Evolutionary conservation across 2,329 filamentous ascomycete species (phyloP).

Genomic region (Geosmithia flava): DNA sequence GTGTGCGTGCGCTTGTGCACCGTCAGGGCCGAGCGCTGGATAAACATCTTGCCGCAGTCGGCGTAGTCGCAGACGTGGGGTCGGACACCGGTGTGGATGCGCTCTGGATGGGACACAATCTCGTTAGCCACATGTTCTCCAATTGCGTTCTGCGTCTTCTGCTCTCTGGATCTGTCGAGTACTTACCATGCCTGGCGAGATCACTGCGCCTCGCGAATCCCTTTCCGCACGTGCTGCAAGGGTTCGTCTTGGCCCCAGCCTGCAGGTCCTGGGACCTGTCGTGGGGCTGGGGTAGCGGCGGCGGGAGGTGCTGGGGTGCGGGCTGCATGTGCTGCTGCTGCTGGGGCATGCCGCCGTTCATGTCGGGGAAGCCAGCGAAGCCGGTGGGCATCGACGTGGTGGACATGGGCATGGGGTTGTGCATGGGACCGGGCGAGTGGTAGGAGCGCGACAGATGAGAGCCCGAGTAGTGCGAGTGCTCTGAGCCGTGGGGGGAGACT

Average conservation of each 20-base stretch:
- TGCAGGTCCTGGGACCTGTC: constrained; percentile 9
- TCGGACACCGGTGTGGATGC: constrained; percentile 83
- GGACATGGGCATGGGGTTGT: constrained; percentile 32
- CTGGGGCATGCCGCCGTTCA: constrained; percentile 20
- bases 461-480: constrained; percentile 43
- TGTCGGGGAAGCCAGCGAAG: not conserved
- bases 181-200: constrained; percentile 82
- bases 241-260: constrained; percentile 54
- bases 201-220: constrained; percentile 90
- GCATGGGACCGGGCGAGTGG: constrained; percentile 40
- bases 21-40: constrained; percentile 88
- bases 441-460: constrained; percentile 36
- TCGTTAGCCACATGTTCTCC: not conserved
- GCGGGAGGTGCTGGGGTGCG: constrained; percentile 13
- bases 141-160: not conserved
- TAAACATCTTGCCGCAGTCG: constrained; percentile 90
- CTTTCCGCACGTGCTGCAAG: constrained; percentile 82
- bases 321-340: constrained; percentile 17
- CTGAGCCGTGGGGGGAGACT: constrained; percentile 46
- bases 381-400: constrained; percentile 9
- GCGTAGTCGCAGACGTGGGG: constrained; percentile 88
- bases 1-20: constrained; percentile 94
- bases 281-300: constrained; percentile 16
- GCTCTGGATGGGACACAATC: constrained; percentile 46
- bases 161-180: not conserved